Evolutionary conservation across 805 yeast genomes (phyloP).

Genomic region (Cyberlindnera americana): DNA sequence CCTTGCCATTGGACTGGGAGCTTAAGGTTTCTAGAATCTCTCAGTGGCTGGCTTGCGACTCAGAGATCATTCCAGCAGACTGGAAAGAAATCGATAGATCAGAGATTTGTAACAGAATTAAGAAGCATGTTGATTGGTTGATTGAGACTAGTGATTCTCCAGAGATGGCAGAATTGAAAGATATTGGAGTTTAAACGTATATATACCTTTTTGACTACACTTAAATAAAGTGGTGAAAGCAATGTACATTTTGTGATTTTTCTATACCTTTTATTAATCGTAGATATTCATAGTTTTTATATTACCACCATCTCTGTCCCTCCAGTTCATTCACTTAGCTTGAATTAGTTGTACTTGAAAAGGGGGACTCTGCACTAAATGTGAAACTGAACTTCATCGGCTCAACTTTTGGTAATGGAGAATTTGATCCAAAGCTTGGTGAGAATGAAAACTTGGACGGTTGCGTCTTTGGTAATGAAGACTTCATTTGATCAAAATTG

Average conservation of each 20-base stretch:
- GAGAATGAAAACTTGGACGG: conserved; percentile 1
- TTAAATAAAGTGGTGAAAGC: too few relatives aligned
- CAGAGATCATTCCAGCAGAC: conserved; percentile 24
- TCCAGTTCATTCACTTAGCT: too few relatives aligned
- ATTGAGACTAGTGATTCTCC: conserved; percentile 29
- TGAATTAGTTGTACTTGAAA: too few relatives aligned
- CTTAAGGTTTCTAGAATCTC: conserved; percentile 25
- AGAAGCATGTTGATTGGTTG: conserved; percentile 27
- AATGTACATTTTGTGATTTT: too few relatives aligned
- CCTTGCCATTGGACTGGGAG: conserved; percentile 26
- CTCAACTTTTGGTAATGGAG: not conserved
- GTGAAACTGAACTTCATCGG: not conserved
- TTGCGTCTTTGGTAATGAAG: conserved; percentile 1
- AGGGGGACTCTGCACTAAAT: too few relatives aligned
- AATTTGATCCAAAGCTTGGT: not conserved
- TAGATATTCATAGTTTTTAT: too few relatives aligned
- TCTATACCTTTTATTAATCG: too few relatives aligned
- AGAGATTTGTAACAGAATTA: conserved; percentile 23
- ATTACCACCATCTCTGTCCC: too few relatives aligned
- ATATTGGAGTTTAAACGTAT: conserved; percentile 18
- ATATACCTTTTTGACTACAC: too few relatives aligned
- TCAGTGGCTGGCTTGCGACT: conserved; percentile 30
- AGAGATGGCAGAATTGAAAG: conserved; percentile 25
- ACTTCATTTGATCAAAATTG: conserved; percentile 8
- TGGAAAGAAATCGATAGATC: conserved; percentile 24